phyloP scores from a whole-genome alignment of 805 yeast species.

The Yamadazyma endophytica region DNA sequence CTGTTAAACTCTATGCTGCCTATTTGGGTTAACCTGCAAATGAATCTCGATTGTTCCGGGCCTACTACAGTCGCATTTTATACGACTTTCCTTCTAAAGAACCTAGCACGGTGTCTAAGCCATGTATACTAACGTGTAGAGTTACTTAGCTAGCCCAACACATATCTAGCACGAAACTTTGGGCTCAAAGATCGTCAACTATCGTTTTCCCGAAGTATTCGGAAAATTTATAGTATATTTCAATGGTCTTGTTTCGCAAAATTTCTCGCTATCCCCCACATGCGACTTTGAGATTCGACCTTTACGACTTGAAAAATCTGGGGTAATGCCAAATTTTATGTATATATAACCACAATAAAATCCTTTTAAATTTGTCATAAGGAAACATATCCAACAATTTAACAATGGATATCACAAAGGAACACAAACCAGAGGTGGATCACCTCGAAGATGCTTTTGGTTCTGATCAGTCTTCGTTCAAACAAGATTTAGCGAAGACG shows the following conservation, averaged over 20 bases:
- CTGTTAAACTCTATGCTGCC: no score
- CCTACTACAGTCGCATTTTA: no score
- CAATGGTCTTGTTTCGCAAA: conserved; percentile 1
- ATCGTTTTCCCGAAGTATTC: no score
- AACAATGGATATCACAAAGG: conserved; percentile 1
- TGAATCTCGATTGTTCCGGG: no score
- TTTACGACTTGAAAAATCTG: neutral
- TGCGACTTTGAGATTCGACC: neutral
- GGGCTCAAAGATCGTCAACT: no score
- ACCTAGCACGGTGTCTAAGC: no score
- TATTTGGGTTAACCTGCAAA: no score
- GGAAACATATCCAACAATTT: neutral
- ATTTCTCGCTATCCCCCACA: conserved; percentile 2
- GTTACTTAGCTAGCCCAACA: no score
- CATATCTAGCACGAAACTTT: no score
- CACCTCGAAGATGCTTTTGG: conserved; percentile 12
- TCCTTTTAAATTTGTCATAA: neutral
- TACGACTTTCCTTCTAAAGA: no score
- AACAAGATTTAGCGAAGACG: conserved; percentile 9
- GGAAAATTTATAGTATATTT: no score
- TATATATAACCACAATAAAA: neutral
- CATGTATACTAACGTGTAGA: no score
- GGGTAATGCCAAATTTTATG: neutral
- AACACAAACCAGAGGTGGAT: conserved; percentile 9
- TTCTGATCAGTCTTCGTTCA: conserved; percentile 12